Base-by-base conservation (phyloP, 2,329 filamentous ascomycete genomes). In the Fusarium scirpi region DNA sequence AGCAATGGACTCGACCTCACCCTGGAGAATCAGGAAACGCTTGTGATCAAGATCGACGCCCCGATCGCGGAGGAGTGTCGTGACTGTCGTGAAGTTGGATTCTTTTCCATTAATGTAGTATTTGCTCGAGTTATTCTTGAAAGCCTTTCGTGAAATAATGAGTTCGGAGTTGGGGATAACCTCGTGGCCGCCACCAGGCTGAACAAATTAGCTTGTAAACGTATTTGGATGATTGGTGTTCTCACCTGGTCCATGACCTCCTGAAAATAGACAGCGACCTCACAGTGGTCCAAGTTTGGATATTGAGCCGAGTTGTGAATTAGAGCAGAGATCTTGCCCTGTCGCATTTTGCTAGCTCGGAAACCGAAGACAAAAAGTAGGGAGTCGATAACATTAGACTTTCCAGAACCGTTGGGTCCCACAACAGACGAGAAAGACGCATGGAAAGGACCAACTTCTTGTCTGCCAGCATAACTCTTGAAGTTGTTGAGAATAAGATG, bases 351-450 rank as follows among this genome's bases (percentile, higher is more conserved):
- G 85, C 95, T 98, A 44, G 96, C 96, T 65, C 96, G 91, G 84
- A 99, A 99, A 57, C 97, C 96, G 78, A 99, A 99, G n/a, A 99
- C 96, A 77, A 99, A 99, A 1, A 99, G 88, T 29, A 99, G 84
- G 4, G 96, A 98, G 81, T 99, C 96, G 78, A 99, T 99, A 68
- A 99, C 97, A 76, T 99, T 99, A 24, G 96, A 98, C 80, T 99
- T 99, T 63, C 96, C 96, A 12, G 96, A 99, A 66, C 96, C 96
- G 79, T 99, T 99, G 52, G 97, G 96, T 1, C 96, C 97, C 12
- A 99, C 96, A 4, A 99, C 96, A 0, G 96, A 98, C 3, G 96
- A 98, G 82, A 99, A 99, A 0, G 96, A 99, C 3, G 93, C 88
- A 79, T 99, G 96, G 79, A 99, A 99, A 0, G 96, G 96, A 0